Percentiles rank a stretch among this genome's conserved stretches.
These are phyloP conservation scores for Cystobasidium pallidum DNA, from an alignment of 1,284 basidiomycete species.

Conservation along the genomic window DNA sequence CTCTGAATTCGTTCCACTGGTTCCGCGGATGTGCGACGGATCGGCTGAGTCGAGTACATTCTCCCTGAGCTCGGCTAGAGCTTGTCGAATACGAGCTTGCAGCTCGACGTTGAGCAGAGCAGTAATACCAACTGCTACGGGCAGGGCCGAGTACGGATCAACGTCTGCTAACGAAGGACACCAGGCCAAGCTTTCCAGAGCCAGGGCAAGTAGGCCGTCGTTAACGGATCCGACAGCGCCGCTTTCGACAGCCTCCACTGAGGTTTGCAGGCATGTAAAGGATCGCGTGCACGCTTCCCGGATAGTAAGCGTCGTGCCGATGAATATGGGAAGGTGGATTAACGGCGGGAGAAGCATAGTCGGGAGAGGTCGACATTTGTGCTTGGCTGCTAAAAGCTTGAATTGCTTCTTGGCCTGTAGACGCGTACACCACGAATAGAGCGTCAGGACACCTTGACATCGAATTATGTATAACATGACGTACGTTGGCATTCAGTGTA, in stretches of 20 bases:
- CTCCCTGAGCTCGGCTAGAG: constrained; percentile 3
- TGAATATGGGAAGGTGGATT: constrained; percentile 73
- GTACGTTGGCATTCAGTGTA: constrained; percentile 56
- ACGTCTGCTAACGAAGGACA: constrained; percentile 70
- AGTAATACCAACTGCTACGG: constrained; percentile 70
- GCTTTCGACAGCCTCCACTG: constrained; percentile 9
- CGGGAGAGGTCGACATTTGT: constrained; percentile 65
- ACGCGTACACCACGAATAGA: background rate
- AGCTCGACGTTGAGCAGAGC: constrained; percentile 78
- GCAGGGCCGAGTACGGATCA: constrained; percentile 70
- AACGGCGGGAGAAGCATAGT: constrained; percentile 68
- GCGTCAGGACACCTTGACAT: background rate
- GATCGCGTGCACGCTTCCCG: constrained; percentile 59
- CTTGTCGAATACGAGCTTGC: constrained; percentile 38
- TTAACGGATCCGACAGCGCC: constrained; percentile 57
- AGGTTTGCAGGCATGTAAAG: constrained; percentile 4
- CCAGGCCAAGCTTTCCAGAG: constrained; percentile 73
- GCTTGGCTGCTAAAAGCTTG: constrained; percentile 64
- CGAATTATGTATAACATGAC: constrained; percentile 34
- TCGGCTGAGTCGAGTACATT: background rate
- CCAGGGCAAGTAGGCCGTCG: constrained; percentile 58
- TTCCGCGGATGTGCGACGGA: background rate
- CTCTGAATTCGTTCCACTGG: background rate
- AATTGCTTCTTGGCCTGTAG: constrained; percentile 64
- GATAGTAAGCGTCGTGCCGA: constrained; percentile 67